A percentile compares a stretch with the other conserved stretches of the same genome.
Conservation (phyloP, 148 eudicot genomes). For the Diospyros kaki region DNA sequence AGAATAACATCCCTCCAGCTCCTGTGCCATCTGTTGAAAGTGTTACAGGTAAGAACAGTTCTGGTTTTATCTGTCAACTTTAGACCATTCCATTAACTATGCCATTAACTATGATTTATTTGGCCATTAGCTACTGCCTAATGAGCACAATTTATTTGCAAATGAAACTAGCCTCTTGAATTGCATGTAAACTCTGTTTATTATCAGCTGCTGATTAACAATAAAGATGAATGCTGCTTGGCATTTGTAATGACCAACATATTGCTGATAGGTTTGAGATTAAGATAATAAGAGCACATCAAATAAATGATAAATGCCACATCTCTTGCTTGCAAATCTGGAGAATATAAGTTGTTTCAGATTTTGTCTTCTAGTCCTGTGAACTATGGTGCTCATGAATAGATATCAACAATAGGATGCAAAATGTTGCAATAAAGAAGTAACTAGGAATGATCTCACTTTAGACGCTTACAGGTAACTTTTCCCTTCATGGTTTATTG, state of each 20-base stretch:
- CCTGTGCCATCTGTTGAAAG: conserved; percentile 41
- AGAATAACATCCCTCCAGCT: conserved; percentile 40
- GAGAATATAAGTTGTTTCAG: no score
- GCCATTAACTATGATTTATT: background rate
- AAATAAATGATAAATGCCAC: no score
- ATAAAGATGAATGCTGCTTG: background rate
- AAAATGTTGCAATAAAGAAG: background rate
- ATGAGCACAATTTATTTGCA: background rate
- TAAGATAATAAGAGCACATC: no score
- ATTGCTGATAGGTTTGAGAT: background rate
- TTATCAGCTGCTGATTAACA: background rate
- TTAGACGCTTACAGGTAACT: background rate
- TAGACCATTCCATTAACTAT: background rate
- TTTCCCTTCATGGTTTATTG: background rate
- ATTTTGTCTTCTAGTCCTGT: no score
- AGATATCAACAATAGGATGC: background rate
- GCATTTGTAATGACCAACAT: background rate
- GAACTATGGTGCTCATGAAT: no score
- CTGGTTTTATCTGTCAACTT: background rate
- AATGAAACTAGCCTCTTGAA: no score
- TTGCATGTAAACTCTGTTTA: background rate
- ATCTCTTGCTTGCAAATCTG: no score
- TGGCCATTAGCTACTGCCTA: background rate
- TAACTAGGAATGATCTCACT: background rate
- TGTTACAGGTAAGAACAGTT: conserved; percentile 40